Evolutionary conservation across 768 basidiomycete species (phyloP).

Genomic region (Fomitopsis serialis): DNA sequence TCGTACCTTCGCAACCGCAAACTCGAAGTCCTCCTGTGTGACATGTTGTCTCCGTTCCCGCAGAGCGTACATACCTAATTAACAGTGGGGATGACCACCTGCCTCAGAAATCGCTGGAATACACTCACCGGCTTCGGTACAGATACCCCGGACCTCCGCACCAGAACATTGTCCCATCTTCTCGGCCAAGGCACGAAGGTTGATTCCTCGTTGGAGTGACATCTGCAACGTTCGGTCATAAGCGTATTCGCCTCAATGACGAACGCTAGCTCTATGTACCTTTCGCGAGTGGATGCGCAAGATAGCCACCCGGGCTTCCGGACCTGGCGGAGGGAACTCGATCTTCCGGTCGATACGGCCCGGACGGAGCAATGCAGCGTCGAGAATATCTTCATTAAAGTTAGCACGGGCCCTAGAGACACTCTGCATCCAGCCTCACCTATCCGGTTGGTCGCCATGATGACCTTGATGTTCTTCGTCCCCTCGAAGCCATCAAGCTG

Average conservation of each 20-base stretch:
- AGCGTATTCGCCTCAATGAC: no score
- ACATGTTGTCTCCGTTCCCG: slow-evolving; percentile 95
- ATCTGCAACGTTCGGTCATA: slow-evolving; percentile 45
- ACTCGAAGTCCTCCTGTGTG: slow-evolving; percentile 98
- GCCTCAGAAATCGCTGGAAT: background rate
- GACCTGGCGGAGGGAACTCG: slow-evolving; percentile 97
- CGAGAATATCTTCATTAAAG: slow-evolving; percentile 70
- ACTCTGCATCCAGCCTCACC: slow-evolving; percentile 34
- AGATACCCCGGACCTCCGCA: slow-evolving; percentile 95
- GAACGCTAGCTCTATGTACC: slow-evolving; percentile 9
- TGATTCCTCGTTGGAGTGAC: slow-evolving; percentile 96
- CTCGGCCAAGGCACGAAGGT: slow-evolving; percentile 91
- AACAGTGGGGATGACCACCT: background rate
- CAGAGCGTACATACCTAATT: slow-evolving; percentile 88
- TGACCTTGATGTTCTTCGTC: slow-evolving; percentile 81
- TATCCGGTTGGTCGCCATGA: slow-evolving; percentile 98
- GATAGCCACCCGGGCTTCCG: slow-evolving; percentile 95
- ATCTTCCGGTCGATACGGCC: slow-evolving; percentile 97
- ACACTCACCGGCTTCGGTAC: slow-evolving; percentile 85
- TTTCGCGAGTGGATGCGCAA: slow-evolving; percentile 95
- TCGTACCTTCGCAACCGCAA: slow-evolving; percentile 89
- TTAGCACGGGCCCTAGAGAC: background rate
- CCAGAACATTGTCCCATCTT: slow-evolving; percentile 99
- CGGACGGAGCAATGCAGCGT: slow-evolving; percentile 87
- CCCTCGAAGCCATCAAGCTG: slow-evolving; percentile 66